These are phyloP conservation scores for Rosa persica DNA, from an alignment of 306 rosid species.

Conservation along the genomic window DNA sequence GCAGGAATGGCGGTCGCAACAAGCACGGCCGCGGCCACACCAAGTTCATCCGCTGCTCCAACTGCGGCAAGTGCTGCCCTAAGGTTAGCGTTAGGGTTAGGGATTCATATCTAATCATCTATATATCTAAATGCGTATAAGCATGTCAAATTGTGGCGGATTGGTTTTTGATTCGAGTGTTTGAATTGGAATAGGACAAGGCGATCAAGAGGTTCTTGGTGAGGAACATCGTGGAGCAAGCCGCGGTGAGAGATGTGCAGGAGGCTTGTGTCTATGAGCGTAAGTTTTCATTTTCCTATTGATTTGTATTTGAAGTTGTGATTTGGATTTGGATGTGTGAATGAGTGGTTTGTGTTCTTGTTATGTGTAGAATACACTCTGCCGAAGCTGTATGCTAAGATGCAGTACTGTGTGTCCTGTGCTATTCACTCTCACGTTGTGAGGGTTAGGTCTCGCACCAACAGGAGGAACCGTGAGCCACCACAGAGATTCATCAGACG, in stretches of 20 bases:
- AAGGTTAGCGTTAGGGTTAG: constrained; percentile 39
- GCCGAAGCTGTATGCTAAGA: constrained; percentile 92
- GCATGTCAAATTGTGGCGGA: not conserved
- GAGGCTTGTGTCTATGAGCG: constrained; percentile 95
- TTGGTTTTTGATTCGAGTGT: not conserved
- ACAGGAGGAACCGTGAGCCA: constrained; percentile 87
- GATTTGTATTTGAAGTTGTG: not conserved
- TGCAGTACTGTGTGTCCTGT: constrained; percentile 96
- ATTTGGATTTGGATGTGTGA: not conserved
- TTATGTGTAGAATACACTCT: constrained; percentile 69
- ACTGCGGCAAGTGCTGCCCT: constrained; percentile 97
- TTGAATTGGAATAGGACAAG: constrained; percentile 56
- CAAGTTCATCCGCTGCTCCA: constrained; percentile 85
- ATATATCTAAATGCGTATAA: not conserved
- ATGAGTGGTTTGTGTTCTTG: not conserved
- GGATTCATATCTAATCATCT: no score
- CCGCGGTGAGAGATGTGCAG: constrained; percentile 96
- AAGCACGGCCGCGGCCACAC: constrained; percentile 98
- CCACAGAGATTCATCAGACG: constrained; percentile 87
- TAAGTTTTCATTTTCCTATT: constrained; percentile 16
- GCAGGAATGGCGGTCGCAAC: constrained; percentile 95
- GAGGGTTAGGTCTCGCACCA: constrained; percentile 81
- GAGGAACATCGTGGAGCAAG: constrained; percentile 98
- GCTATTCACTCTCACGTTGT: constrained; percentile 98
- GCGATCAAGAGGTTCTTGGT: constrained; percentile 75